A percentile compares a stretch with the other conserved stretches of the same genome.
Conservation (phyloP, 2,329 filamentous ascomycete species). For the Tolypocladium guangdongense region DNA sequence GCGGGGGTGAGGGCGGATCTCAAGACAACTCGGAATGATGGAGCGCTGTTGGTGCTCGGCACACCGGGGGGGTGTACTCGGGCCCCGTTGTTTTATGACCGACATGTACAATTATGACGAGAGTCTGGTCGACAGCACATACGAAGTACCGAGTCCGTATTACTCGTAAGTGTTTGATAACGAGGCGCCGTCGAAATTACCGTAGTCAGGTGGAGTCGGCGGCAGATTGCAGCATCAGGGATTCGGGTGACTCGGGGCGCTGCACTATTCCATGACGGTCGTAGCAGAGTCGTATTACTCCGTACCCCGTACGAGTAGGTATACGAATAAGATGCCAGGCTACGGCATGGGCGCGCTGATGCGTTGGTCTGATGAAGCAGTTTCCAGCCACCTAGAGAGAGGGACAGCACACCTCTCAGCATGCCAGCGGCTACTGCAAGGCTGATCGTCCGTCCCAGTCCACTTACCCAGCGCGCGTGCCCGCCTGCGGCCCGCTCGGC, state of each 20-base stretch:
- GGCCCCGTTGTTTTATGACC: background rate
- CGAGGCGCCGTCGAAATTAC: background rate
- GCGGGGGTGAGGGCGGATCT: conserved; percentile 16
- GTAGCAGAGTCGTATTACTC: too few relatives aligned
- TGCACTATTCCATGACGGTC: background rate
- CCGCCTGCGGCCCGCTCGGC: conserved; percentile 3
- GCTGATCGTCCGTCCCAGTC: background rate
- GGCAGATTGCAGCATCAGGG: conserved; percentile 5
- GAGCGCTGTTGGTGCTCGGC: background rate
- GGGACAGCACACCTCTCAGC: too few relatives aligned
- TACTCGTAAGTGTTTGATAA: background rate
- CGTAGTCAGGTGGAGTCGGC: background rate
- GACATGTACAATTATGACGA: background rate
- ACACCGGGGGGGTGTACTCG: background rate
- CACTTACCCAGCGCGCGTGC: background rate
- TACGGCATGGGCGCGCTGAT: too few relatives aligned
- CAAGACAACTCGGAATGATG: conserved; percentile 15
- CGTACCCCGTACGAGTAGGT: too few relatives aligned
- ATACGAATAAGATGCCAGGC: too few relatives aligned
- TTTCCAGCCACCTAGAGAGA: background rate
- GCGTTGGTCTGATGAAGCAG: background rate
- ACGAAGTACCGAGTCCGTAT: background rate
- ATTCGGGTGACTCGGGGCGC: background rate
- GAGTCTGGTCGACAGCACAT: background rate
- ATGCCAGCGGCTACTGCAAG: background rate